phyloP scores from a whole-genome alignment of 2,329 filamentous ascomycete genomes.

The Pezicula carpinea region DNA sequence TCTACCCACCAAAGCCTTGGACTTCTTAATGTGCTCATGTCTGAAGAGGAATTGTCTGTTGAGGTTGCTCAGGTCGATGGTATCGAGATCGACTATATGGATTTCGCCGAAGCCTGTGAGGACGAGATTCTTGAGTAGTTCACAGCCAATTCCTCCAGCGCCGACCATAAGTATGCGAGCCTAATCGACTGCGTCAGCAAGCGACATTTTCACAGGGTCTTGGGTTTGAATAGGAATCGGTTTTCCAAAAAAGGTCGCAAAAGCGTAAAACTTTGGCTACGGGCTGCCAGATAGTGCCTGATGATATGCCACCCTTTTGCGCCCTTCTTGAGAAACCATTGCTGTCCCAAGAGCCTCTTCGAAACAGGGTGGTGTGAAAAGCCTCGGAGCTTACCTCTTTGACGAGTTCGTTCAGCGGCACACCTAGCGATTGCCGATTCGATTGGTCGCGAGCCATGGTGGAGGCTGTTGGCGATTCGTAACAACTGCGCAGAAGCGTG shows the following conservation, averaged over 20 bases:
- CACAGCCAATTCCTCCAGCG: conserved; percentile 94
- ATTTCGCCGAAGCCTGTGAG: conserved; percentile 89
- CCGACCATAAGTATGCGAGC: conserved; percentile 89
- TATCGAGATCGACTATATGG: conserved; percentile 94
- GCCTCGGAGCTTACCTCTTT: conserved; percentile 54
- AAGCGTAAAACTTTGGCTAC: background rate
- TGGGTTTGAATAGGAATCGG: background rate
- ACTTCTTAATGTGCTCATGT: conserved; percentile 95
- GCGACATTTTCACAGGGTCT: conserved; percentile 6
- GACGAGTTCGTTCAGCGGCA: conserved; percentile 56
- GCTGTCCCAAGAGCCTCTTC: background rate
- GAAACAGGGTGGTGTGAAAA: conserved; percentile 13
- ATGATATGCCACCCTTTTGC: background rate
- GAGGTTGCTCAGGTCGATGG: conserved; percentile 94
- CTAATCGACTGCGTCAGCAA: conserved; percentile 45
- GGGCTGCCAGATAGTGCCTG: background rate
- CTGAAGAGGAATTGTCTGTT: conserved; percentile 97
- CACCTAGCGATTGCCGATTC: conserved; percentile 64
- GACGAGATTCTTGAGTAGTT: conserved; percentile 93
- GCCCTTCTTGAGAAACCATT: background rate
- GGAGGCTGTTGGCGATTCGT: background rate
- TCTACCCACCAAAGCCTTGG: conserved; percentile 76
- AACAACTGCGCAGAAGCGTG: background rate
- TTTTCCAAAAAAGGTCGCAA: background rate
- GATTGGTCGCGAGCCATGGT: conserved; percentile 44